Evolutionary conservation across 2,329 filamentous ascomycete genomes (phyloP).

Genomic region (Neurospora sp.): DNA sequence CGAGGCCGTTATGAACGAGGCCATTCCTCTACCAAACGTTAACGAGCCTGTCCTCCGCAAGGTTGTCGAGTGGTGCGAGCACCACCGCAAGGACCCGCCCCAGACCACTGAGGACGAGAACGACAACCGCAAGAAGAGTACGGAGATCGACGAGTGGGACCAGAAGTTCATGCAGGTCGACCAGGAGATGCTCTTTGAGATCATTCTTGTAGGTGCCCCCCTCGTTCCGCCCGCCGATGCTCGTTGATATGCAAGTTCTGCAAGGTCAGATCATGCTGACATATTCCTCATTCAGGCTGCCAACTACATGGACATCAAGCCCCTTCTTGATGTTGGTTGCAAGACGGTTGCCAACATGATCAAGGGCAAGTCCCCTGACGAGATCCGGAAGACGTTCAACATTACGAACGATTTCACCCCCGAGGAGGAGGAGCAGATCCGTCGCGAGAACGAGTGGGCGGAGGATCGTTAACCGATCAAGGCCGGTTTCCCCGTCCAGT

Average conservation of each 20-base stretch:
- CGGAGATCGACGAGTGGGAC: constrained; percentile 98
- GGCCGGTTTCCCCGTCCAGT: constrained; percentile 81
- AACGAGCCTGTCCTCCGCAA: constrained; percentile 91
- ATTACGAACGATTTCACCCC: constrained; percentile 99
- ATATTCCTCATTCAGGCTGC: constrained; percentile 52
- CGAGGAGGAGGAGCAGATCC: constrained; percentile 97
- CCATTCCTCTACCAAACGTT: constrained; percentile 86
- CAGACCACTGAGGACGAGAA: constrained; percentile 77
- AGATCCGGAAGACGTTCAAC: constrained; percentile 99
- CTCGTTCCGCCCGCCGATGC: neutral
- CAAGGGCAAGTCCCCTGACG: constrained; percentile 98
- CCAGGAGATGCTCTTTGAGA: constrained; percentile 99
- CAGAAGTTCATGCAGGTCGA: constrained; percentile 99
- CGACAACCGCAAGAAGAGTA: constrained; percentile 94
- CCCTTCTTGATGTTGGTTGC: constrained; percentile 93
- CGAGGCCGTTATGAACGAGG: constrained; percentile 43
- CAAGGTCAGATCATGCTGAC: constrained; percentile 15
- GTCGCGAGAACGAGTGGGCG: constrained; percentile 84
- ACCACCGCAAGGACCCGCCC: constrained; percentile 86
- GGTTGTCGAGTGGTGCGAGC: constrained; percentile 95
- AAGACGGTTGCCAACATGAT: constrained; percentile 99
- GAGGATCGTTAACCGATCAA: constrained; percentile 67
- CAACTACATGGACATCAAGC: constrained; percentile 99
- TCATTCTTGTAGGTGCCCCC: constrained; percentile 67
- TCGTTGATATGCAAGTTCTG: neutral